phyloP scores from a whole-genome alignment of 345 rosid species.

The Eucalyptus caleyi region DNA sequence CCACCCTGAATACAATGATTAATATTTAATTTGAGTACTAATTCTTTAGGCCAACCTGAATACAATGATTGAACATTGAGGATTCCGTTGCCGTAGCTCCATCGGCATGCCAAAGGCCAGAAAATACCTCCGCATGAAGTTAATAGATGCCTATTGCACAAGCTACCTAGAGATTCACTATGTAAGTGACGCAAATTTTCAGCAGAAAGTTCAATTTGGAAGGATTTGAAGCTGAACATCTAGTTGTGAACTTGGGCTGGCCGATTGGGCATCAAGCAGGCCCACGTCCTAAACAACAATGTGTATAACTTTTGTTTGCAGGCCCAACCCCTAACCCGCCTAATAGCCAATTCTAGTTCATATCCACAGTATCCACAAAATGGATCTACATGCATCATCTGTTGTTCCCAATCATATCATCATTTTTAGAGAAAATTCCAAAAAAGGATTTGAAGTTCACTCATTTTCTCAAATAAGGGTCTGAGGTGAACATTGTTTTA shows the following conservation, averaged over 20 bases:
- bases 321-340: neutral
- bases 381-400: neutral
- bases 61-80: neutral
- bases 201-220: neutral
- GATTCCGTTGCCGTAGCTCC: neutral
- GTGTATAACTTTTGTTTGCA: neutral
- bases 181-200: no score
- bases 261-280: neutral
- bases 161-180: neutral
- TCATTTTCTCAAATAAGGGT: no score
- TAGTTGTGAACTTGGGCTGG: neutral
- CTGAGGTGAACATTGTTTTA: fast-evolving
- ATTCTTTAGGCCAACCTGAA: neutral
- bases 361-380: neutral
- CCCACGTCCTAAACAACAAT: neutral
- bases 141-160: neutral
- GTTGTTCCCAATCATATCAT: neutral
- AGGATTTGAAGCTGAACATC: neutral
- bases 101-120: neutral
- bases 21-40: neutral
- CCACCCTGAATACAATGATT: no score
- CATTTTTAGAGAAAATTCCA: no score
- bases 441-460: no score
- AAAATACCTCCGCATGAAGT: neutral
- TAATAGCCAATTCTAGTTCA: neutral